Conservation (phyloP, 345 rosid genomes). For the Erysimum cheiranthoides region DNA sequence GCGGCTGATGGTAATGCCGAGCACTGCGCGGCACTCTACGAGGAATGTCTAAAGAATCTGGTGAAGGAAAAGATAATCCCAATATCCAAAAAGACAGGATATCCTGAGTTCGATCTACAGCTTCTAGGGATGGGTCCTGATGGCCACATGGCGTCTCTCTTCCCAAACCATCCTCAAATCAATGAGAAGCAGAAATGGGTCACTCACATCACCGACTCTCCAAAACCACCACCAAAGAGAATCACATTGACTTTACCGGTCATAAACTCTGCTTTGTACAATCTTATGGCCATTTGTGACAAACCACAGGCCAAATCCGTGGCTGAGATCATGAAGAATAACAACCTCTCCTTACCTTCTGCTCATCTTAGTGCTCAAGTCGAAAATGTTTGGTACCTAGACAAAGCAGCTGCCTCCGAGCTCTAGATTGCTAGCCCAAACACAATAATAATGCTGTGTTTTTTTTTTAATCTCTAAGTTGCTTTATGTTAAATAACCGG, state of each 20-base stretch:
- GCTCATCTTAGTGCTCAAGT: slow-evolving; percentile 68
- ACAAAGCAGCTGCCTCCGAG: slow-evolving; percentile 76
- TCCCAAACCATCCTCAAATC: slow-evolving; percentile 68
- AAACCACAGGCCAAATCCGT: slow-evolving; percentile 45
- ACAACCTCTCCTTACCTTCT: slow-evolving; percentile 54
- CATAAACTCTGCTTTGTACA: slow-evolving; percentile 69
- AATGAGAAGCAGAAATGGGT: slow-evolving; percentile 75
- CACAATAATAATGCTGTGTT: not conserved
- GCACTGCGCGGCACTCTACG: slow-evolving; percentile 53
- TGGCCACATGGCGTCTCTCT: slow-evolving; percentile 85
- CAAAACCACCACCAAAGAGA: slow-evolving; percentile 81
- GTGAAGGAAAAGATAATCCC: slow-evolving; percentile 48
- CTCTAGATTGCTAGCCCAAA: slow-evolving; percentile 43
- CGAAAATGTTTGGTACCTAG: slow-evolving; percentile 77
- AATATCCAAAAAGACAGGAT: slow-evolving; percentile 50
- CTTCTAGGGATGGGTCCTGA: slow-evolving; percentile 92
- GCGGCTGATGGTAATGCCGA: slow-evolving; percentile 76
- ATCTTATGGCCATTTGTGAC: slow-evolving; percentile 73
- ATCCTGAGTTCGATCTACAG: slow-evolving; percentile 84
- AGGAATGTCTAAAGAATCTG: slow-evolving; percentile 61
- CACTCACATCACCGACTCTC: slow-evolving; percentile 73
- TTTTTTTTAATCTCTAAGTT: not conserved
- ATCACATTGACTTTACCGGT: slow-evolving; percentile 86
- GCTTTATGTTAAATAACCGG: slow-evolving; percentile 22
- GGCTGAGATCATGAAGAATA: slow-evolving; percentile 51